phyloP scores from a whole-genome alignment of 2,329 filamentous ascomycete species.

The Aspergillus sp. region DNA sequence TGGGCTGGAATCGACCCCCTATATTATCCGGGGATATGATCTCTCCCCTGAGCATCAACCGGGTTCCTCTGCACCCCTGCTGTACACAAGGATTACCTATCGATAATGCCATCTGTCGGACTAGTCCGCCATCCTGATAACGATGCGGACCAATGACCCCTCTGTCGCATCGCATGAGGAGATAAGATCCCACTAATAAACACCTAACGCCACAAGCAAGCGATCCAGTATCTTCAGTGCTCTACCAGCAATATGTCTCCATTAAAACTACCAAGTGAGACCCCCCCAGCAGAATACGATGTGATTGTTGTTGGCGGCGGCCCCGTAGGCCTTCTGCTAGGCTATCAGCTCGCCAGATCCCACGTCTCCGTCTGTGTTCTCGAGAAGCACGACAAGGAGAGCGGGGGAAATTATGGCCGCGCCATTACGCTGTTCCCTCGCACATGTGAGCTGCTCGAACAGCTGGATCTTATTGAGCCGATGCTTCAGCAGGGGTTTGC shows the following conservation, averaged over 20 bases:
- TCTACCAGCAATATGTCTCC: background rate
- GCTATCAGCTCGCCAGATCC: conserved; percentile 46
- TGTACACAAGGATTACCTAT: no score
- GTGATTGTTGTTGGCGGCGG: conserved; percentile 48
- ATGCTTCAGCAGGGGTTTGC: conserved; percentile 58
- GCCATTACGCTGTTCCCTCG: conserved; percentile 46
- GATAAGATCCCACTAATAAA: background rate
- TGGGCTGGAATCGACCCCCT: no score
- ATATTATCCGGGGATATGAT: no score
- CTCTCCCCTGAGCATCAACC: no score
- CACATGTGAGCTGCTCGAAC: conserved; percentile 48
- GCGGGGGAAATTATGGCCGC: conserved; percentile 49
- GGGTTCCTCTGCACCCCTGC: no score
- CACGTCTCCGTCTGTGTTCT: conserved; percentile 49
- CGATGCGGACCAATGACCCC: background rate
- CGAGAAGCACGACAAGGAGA: conserved; percentile 40
- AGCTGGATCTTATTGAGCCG: conserved; percentile 44
- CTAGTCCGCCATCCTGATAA: background rate
- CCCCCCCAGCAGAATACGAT: background rate
- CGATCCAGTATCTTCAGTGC: no score
- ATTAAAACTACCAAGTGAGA: background rate
- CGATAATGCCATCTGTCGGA: background rate
- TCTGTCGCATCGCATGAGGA: background rate
- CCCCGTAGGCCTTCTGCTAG: conserved; percentile 43
- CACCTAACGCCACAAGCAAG: no score